Base-by-base conservation (phyloP, 2,329 filamentous ascomycete species). In the Monilinia laxa region DNA sequence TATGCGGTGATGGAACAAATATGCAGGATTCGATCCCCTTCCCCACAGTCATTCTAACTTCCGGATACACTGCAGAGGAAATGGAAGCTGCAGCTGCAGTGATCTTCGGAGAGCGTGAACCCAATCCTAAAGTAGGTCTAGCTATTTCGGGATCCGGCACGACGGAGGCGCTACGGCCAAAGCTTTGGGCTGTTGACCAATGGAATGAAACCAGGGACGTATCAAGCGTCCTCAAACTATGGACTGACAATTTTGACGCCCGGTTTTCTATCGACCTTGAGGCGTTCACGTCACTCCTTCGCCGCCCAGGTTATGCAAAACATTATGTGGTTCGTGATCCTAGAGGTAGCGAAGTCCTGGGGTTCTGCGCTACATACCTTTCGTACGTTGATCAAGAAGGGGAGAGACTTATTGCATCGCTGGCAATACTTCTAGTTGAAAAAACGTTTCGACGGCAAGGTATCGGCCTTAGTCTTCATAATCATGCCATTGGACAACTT, bases 351-450 rank as follows among this genome's bases (percentile, higher is more conserved):
- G 77, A 79, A 47, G 71, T 84, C 31, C 73, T 87, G 49, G 85
- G 85, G 0, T 87, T 87, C 69, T 87, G 85, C 71, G 84, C 85
- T 12, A 87, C 85, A 11, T 87, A 84, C 72, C 83, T 84, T 40
- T 85, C 83, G 4, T 87, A 84, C 74, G 80, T 82, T 56, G 82
- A 85, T 69, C 81, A 81, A 69, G 81, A 79, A 51, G 81, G 79
- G 25, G 82, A 85, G 69, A 79, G 79, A 45, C 77, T 86, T 52
- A 79, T 87, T 57, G 85, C 84, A 11, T 87, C 84, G 4, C 73
- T 88, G 42, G 84, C 84, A 14, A 76, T 81, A 14, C 75, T 88
- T 38, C 74, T 87, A 45, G 85, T 87, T 25, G 80, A 79, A 42
- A 77, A 81, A 45, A 76, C 79, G 0, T 81, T 80, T 72, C 79